Percentiles rank a stretch among this genome's conserved stretches.
phyloP scores from a whole-genome alignment of 2,329 filamentous ascomycete genomes.

The Pseudomassariella vexata region DNA sequence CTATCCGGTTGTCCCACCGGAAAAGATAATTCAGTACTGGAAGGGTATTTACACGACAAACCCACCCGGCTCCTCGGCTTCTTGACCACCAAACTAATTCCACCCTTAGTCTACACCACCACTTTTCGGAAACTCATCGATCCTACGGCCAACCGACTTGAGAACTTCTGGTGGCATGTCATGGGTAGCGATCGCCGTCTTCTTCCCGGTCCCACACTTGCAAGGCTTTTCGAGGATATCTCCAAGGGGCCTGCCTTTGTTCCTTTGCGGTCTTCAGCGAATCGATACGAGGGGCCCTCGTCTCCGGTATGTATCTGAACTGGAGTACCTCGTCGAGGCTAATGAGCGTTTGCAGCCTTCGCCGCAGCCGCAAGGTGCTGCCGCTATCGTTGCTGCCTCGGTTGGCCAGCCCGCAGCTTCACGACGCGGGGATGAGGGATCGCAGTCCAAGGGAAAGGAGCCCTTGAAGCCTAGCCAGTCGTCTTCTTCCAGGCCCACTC shows the following conservation, averaged over 20 bases:
- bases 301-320: constrained; percentile 32
- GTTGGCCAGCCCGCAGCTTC: too few relatives aligned
- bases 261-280: constrained; percentile 46
- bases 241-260: constrained; percentile 53
- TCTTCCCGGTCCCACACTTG: constrained; percentile 47
- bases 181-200: constrained; percentile 52
- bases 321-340: constrained; percentile 13
- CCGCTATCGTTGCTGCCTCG: too few relatives aligned
- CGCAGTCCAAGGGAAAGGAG: constrained; percentile 13
- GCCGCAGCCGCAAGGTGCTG: too few relatives aligned
- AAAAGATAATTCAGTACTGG: constrained; percentile 51
- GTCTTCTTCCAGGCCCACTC: constrained; percentile 41
- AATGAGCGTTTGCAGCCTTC: constrained; percentile 2
- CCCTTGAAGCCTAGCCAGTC: constrained; percentile 21
- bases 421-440: constrained; percentile 16
- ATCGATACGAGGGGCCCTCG: constrained; percentile 43
- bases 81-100: constrained; percentile 10
- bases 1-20: constrained; percentile 41
- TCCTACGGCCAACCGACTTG: constrained; percentile 56
- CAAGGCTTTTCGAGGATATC: constrained; percentile 51
- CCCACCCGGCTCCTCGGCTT: constrained; percentile 5
- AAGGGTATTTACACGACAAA: constrained; percentile 39
- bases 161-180: constrained; percentile 64
- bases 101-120: constrained; percentile 49
- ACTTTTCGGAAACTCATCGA: constrained; percentile 53